Conservation (phyloP, 2,329 filamentous ascomycete genomes). For the Fusarium anguioides region DNA sequence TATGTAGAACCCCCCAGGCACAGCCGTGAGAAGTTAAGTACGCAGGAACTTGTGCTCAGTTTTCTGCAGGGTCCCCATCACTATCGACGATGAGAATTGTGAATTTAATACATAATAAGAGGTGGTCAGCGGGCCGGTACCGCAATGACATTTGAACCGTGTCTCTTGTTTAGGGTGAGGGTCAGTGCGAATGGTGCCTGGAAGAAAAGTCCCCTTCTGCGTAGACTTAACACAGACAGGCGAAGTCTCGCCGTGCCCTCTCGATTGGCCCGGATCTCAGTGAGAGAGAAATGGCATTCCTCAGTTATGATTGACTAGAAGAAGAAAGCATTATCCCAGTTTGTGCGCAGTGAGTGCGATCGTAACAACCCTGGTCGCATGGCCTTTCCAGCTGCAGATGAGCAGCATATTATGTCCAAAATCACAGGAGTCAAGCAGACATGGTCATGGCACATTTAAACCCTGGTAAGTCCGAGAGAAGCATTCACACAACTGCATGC, state of each 20-base stretch:
- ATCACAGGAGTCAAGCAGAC: conserved; percentile 16
- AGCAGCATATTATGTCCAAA: conserved; percentile 12
- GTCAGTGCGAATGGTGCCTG: neutral
- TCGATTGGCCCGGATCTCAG: conserved; percentile 39
- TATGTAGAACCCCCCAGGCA: neutral
- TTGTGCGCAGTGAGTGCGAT: conserved; percentile 31
- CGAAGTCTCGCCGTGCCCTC: conserved; percentile 18
- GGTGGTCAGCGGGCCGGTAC: neutral
- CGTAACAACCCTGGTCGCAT: conserved; percentile 26
- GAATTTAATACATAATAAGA: too few relatives aligned
- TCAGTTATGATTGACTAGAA: conserved; percentile 45
- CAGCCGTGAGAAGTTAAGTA: neutral
- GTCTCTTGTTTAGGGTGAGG: too few relatives aligned
- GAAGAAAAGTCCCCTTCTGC: too few relatives aligned
- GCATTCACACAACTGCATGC: conserved; percentile 30
- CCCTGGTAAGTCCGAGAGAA: conserved; percentile 34
- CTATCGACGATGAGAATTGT: too few relatives aligned
- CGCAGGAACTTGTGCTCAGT: neutral
- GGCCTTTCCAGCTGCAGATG: conserved; percentile 11
- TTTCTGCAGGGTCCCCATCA: too few relatives aligned
- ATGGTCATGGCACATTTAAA: conserved; percentile 22
- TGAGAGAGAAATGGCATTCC: conserved; percentile 33
- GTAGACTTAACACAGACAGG: too few relatives aligned
- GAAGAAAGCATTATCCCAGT: conserved; percentile 45
- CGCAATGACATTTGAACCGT: conserved; percentile 1